Percentiles rank a stretch among this genome's conserved stretches.
Conservation (phyloP, 208 protist genomes). For the Novymonas esmeraldas region DNA sequence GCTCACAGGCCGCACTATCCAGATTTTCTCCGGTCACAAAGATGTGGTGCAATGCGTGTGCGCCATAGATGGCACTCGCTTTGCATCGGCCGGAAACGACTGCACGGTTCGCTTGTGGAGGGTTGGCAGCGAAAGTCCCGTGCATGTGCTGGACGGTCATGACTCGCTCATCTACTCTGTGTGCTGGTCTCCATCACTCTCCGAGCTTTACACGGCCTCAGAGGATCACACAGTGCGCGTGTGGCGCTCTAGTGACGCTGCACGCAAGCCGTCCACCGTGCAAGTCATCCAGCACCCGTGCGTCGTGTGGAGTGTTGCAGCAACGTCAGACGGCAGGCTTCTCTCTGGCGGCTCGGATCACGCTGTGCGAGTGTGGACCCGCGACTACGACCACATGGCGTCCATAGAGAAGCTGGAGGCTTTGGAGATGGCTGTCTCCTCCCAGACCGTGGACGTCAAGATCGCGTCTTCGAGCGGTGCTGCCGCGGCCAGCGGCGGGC, state of each 20-base stretch:
- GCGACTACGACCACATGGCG: constrained; percentile 49
- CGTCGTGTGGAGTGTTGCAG: constrained; percentile 90
- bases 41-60: constrained; percentile 76
- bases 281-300: constrained; percentile 89
- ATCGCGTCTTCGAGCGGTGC: constrained; percentile 12
- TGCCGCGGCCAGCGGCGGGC: constrained; percentile 23
- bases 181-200: constrained; percentile 39
- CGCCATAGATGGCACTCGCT: constrained; percentile 45
- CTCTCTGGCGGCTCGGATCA: constrained; percentile 87
- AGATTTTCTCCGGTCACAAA: constrained; percentile 53
- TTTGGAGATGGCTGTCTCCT: constrained; percentile 51
- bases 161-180: constrained; percentile 76
- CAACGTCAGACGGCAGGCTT: constrained; percentile 42
- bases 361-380: constrained; percentile 89
- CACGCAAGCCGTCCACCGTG: constrained; percentile 18
- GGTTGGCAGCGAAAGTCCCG: constrained; percentile 16
- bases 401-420: constrained; percentile 64
- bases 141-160: constrained; percentile 49
- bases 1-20: constrained; percentile 42
- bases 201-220: constrained; percentile 78
- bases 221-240: constrained; percentile 91
- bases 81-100: constrained; percentile 76
- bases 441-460: constrained; percentile 70
- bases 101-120: constrained; percentile 62
- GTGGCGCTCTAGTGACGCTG: constrained; percentile 34